Conservation (phyloP, 2,329 filamentous ascomycete species). For the Chaetomium olivaceum region DNA sequence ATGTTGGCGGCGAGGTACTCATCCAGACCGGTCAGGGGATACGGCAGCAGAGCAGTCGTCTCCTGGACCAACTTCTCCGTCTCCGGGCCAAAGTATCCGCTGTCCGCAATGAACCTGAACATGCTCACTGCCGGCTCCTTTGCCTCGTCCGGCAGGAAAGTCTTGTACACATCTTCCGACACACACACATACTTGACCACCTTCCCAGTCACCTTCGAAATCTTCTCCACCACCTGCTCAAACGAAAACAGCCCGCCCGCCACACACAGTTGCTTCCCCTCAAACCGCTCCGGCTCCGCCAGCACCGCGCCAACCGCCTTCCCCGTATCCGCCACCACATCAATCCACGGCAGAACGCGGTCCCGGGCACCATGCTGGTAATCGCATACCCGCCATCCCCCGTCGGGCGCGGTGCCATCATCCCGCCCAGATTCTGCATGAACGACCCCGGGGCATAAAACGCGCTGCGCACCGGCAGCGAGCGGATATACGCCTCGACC, state of each 20-base stretch:
- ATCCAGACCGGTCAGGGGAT: conserved; percentile 38
- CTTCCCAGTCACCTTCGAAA: conserved; percentile 40
- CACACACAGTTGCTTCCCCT: conserved; percentile 27
- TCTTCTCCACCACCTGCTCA: conserved; percentile 36
- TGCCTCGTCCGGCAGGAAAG: conserved; percentile 21
- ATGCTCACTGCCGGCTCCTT: conserved; percentile 30
- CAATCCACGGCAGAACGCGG: conserved; percentile 41
- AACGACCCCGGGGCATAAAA: conserved; percentile 56
- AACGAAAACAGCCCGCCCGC: conserved; percentile 33
- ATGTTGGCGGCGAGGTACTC: conserved; percentile 37
- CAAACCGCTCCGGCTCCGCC: conserved; percentile 28
- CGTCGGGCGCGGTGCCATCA: not conserved
- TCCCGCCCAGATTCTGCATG: conserved; percentile 50
- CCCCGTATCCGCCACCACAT: conserved; percentile 44
- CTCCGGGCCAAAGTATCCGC: conserved; percentile 41
- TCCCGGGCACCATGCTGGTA: conserved; percentile 28
- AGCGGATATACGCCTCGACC: conserved; percentile 58
- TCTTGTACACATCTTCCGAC: conserved; percentile 20
- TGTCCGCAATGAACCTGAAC: conserved; percentile 35
- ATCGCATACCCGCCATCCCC: conserved; percentile 1
- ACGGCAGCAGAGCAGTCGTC: conserved; percentile 35
- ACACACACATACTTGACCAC: conserved; percentile 26
- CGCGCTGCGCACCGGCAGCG: conserved; percentile 48
- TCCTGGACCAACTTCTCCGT: conserved; percentile 37
- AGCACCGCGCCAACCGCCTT: conserved; percentile 40